A percentile compares a stretch with the other conserved stretches of the same genome.
These are phyloP conservation scores for Stephania cephalantha DNA, from an alignment of 164 flowering plant genomes.

Conservation along the genomic window DNA sequence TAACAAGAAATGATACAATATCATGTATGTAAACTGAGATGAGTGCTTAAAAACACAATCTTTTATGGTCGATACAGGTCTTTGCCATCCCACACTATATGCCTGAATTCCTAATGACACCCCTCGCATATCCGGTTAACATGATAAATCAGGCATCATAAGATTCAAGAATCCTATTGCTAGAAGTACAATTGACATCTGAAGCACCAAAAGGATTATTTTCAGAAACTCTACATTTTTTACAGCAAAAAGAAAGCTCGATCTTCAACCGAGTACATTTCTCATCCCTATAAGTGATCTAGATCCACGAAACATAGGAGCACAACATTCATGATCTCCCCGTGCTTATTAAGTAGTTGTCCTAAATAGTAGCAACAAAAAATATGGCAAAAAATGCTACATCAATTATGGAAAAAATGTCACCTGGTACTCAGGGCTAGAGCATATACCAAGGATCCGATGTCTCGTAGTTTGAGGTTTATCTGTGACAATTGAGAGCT, in stretches of 20 bases:
- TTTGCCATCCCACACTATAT: no score
- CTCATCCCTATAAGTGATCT: background rate
- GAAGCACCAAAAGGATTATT: background rate
- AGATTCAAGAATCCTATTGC: background rate
- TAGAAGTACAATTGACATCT: background rate
- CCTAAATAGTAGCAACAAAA: background rate
- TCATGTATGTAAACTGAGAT: no score
- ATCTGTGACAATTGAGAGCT: conserved; percentile 90
- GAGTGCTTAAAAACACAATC: no score
- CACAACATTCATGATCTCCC: background rate
- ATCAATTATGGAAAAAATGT: conserved; percentile 13
- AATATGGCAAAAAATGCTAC: background rate
- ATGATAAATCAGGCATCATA: background rate
- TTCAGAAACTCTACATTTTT: background rate
- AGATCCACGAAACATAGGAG: background rate
- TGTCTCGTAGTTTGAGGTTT: conserved; percentile 98
- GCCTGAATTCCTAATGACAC: no score
- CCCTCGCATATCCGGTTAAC: background rate
- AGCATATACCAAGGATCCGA: conserved; percentile 91
- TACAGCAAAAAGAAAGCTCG: background rate
- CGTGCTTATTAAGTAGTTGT: background rate
- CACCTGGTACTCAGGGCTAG: conserved; percentile 88
- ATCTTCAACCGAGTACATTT: background rate
- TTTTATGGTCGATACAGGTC: no score
- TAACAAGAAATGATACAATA: no score